Evolutionary conservation across 2,329 filamentous ascomycete species (phyloP).

Genomic region (Penicillium sp.): DNA sequence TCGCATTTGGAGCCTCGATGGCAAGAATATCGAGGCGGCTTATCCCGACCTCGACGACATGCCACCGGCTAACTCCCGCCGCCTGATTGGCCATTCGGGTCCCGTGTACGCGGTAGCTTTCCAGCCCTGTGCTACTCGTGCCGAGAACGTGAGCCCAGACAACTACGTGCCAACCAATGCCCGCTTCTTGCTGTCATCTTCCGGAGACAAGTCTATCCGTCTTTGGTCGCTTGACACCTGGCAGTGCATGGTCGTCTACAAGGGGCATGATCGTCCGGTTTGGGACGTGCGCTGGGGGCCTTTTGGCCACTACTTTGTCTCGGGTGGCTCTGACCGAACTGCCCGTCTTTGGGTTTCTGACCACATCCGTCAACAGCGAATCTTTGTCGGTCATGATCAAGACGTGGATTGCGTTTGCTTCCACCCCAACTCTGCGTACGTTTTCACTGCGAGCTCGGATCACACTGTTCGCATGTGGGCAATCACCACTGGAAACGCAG

Average conservation of each 20-base stretch:
- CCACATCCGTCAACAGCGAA: conserved; percentile 78
- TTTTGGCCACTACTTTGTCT: conserved; percentile 90
- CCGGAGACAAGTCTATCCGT: conserved; percentile 79
- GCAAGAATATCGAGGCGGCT: conserved; percentile 67
- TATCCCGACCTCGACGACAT: conserved; percentile 54
- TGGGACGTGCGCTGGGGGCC: conserved; percentile 87
- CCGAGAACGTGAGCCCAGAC: conserved; percentile 39
- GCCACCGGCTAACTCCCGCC: conserved; percentile 65
- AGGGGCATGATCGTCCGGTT: conserved; percentile 82
- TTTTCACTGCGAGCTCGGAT: conserved; percentile 89
- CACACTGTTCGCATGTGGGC: conserved; percentile 98
- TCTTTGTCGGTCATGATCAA: conserved; percentile 88
- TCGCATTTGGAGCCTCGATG: conserved; percentile 85
- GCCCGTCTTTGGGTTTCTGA: conserved; percentile 89
- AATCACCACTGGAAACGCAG: conserved; percentile 76
- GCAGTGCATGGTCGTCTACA: conserved; percentile 90
- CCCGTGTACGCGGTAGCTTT: conserved; percentile 88
- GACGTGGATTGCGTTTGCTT: conserved; percentile 87
- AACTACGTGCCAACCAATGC: conserved; percentile 51
- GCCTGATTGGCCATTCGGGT: conserved; percentile 78
- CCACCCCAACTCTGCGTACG: conserved; percentile 88
- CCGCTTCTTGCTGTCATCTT: conserved; percentile 78
- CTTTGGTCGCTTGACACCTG: conserved; percentile 91
- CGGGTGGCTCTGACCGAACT: conserved; percentile 80
- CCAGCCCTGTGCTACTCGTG: conserved; percentile 59